phyloP scores from a whole-genome alignment of 2,329 filamentous ascomycete species.

The Trichoderma lentiforme region DNA sequence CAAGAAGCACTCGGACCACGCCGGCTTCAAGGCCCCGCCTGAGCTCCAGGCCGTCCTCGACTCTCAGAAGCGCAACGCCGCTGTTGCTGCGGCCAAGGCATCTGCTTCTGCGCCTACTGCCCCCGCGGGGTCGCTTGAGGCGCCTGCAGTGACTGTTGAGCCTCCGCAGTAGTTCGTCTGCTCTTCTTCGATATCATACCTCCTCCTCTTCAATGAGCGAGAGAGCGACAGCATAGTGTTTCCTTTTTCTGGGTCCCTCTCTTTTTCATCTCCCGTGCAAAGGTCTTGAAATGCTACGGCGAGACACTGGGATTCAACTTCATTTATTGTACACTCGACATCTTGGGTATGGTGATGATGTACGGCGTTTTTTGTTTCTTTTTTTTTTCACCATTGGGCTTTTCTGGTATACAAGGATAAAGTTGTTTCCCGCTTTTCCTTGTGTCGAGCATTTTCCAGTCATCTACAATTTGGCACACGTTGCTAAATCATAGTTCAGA shows the following conservation, averaged over 20 bases:
- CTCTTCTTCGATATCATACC: neutral
- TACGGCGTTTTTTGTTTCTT: conserved; percentile 25
- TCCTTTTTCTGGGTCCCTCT: neutral
- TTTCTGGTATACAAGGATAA: neutral
- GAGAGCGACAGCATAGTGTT: neutral
- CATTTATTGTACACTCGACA: neutral
- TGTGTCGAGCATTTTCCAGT: neutral
- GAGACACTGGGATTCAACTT: neutral
- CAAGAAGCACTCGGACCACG: conserved; percentile 86
- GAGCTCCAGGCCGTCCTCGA: conserved; percentile 57
- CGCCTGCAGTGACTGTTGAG: conserved; percentile 25
- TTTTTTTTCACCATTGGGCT: neutral
- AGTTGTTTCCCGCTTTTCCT: neutral
- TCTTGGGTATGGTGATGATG: conserved; percentile 23
- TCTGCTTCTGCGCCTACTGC: neutral
- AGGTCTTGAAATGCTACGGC: neutral
- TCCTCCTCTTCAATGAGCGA: neutral
- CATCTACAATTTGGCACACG: neutral
- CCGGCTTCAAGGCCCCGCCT: conserved; percentile 68
- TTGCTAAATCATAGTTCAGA: neutral
- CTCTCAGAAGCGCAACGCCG: conserved; percentile 50
- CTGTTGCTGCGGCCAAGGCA: conserved; percentile 36
- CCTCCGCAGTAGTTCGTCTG: conserved; percentile 24
- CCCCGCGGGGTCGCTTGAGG: neutral
- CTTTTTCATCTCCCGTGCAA: neutral